A percentile compares a stretch with the other conserved stretches of the same genome.
phyloP scores from a whole-genome alignment of 2,329 filamentous ascomycete genomes.

The Cladosporium velox region DNA sequence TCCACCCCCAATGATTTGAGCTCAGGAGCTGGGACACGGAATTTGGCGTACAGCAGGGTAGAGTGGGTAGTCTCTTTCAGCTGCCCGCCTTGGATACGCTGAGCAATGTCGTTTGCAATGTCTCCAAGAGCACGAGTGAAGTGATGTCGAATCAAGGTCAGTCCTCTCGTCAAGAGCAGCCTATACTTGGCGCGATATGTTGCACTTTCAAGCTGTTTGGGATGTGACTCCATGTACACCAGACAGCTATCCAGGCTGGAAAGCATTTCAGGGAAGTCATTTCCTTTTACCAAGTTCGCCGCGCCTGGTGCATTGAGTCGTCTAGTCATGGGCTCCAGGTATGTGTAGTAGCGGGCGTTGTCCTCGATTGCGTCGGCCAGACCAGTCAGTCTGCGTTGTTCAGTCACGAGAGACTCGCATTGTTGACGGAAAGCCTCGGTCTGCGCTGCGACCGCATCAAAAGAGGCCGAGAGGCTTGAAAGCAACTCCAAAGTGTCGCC shows the following conservation, averaged over 20 bases:
- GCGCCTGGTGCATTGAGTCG: slow-evolving; percentile 90
- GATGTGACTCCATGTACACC: slow-evolving; percentile 85
- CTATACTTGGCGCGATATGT: slow-evolving; percentile 87
- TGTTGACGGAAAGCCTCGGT: slow-evolving; percentile 91
- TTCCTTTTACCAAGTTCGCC: slow-evolving; percentile 77
- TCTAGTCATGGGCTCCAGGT: slow-evolving; percentile 86
- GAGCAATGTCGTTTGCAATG: slow-evolving; percentile 62
- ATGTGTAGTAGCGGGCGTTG: slow-evolving; percentile 92
- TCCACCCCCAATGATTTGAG: slow-evolving; percentile 67
- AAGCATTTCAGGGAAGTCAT: slow-evolving; percentile 85
- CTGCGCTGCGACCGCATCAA: slow-evolving; percentile 82
- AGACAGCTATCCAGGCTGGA: slow-evolving; percentile 86
- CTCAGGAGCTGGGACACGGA: slow-evolving; percentile 65
- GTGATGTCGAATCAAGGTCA: slow-evolving; percentile 67
- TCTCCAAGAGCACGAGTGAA: slow-evolving; percentile 65
- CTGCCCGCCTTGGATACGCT: slow-evolving; percentile 65
- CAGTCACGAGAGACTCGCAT: slow-evolving; percentile 81
- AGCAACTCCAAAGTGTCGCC: slow-evolving; percentile 74
- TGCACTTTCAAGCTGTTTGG: slow-evolving; percentile 82
- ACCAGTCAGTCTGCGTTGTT: slow-evolving; percentile 75
- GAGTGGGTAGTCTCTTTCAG: slow-evolving; percentile 73
- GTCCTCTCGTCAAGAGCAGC: slow-evolving; percentile 69
- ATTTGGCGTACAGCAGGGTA: slow-evolving; percentile 70
- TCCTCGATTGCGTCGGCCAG: slow-evolving; percentile 83
- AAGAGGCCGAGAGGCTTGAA: slow-evolving; percentile 78